Conservation (phyloP, 2,329 filamentous ascomycete species). For the Hypoxylon sp. region DNA sequence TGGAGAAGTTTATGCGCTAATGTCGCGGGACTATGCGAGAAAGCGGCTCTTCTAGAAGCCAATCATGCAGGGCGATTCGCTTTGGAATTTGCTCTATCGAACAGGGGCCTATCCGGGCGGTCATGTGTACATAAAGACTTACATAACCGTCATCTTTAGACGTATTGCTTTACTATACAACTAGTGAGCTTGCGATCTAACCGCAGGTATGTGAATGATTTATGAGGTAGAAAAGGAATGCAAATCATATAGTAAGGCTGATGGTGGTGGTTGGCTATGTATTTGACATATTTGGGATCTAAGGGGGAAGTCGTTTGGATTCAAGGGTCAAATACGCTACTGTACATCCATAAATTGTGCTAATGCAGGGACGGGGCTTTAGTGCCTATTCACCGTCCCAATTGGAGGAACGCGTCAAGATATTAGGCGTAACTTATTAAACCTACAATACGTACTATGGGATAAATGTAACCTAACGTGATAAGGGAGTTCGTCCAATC, state of each 20-base stretch:
- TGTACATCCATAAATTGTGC: conserved; percentile 31
- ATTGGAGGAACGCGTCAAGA: conserved; percentile 29
- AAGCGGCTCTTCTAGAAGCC: conserved; percentile 36
- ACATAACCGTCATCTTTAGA: neutral
- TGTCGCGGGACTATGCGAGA: conserved; percentile 38
- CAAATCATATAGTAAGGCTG: conserved; percentile 14
- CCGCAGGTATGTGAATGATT: conserved; percentile 5
- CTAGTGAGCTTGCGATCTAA: conserved; percentile 1
- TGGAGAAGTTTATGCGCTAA: conserved; percentile 40
- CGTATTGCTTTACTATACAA: conserved; percentile 1
- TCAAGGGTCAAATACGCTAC: conserved; percentile 27
- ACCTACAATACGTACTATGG: conserved; percentile 28
- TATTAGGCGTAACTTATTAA: conserved; percentile 34
- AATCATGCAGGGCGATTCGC: conserved; percentile 35
- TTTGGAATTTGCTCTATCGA: conserved; percentile 9
- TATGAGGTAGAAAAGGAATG: conserved; percentile 20
- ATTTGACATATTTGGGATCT: conserved; percentile 3
- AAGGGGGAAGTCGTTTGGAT: conserved; percentile 19
- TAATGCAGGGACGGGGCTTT: conserved; percentile 43
- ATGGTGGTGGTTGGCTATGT: neutral
- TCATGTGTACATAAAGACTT: neutral
- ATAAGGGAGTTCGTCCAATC: conserved; percentile 33
- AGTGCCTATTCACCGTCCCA: conserved; percentile 16
- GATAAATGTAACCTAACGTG: conserved; percentile 38
- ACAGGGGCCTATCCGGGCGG: neutral